A percentile compares a stretch with the other conserved stretches of the same genome.
These are phyloP conservation scores for Penicillium sp. DNA, from an alignment of 2,329 filamentous ascomycete genomes.

Conservation along the genomic window DNA sequence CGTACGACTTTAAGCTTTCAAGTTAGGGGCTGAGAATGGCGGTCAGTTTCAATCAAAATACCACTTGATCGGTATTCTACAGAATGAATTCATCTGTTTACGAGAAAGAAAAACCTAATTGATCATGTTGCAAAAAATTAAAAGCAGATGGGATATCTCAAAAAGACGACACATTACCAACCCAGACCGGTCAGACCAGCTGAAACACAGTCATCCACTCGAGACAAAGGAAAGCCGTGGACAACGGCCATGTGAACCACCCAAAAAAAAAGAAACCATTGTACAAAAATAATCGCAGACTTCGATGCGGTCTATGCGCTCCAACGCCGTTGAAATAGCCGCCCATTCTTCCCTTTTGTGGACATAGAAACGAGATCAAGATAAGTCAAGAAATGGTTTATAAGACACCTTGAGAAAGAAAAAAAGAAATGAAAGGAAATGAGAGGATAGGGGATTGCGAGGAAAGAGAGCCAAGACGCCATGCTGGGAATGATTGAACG, in stretches of 20 bases:
- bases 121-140: neutral
- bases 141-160: slow-evolving; percentile 5
- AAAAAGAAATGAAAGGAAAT: slow-evolving; percentile 7
- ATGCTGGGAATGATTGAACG: slow-evolving; percentile 10
- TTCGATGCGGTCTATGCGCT: neutral
- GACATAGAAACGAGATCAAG: neutral
- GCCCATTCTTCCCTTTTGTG: neutral
- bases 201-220: neutral
- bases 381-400: slow-evolving; percentile 15
- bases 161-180: neutral
- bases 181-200: slow-evolving; percentile 2
- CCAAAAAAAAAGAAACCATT: neutral
- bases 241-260: neutral
- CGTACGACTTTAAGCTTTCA: too few species aligned
- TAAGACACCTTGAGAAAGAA: neutral
- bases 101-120: neutral
- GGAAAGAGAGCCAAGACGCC: slow-evolving; percentile 13
- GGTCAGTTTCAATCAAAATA: too few species aligned
- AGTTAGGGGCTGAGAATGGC: too few species aligned
- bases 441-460: neutral
- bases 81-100: neutral
- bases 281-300: neutral
- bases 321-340: slow-evolving; percentile 8
- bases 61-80: too few species aligned
- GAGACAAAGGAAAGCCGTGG: neutral